Evolutionary conservation across 768 basidiomycete species (phyloP).

Genomic region (Pholiota microspora): DNA sequence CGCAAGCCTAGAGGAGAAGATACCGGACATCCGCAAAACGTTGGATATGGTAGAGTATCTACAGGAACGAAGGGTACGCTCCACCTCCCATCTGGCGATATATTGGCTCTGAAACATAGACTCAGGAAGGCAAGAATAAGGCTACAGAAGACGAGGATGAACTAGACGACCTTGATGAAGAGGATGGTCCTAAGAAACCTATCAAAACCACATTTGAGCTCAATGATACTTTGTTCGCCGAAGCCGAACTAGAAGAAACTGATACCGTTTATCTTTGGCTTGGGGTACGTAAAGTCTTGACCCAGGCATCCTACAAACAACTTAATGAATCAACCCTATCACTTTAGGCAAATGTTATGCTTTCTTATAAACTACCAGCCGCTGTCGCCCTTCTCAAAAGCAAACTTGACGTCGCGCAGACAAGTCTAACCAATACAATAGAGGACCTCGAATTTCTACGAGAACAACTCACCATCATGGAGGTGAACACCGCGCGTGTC

Average conservation of each 20-base stretch:
- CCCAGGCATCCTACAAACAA: neutral
- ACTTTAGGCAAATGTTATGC: slow-evolving; percentile 91
- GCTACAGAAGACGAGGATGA: slow-evolving; percentile 42
- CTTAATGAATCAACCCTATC: neutral
- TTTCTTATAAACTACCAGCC: slow-evolving; percentile 83
- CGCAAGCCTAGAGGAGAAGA: slow-evolving; percentile 84
- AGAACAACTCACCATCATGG: slow-evolving; percentile 96
- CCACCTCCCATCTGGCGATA: neutral
- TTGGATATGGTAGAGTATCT: slow-evolving; percentile 85
- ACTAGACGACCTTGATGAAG: slow-evolving; percentile 50
- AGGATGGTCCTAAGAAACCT: slow-evolving; percentile 44
- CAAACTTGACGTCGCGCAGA: slow-evolving; percentile 74
- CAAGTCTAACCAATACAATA: slow-evolving; percentile 60
- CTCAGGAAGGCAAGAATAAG: slow-evolving; percentile 60
- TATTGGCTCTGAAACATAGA: slow-evolving; percentile 2
- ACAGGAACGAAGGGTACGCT: slow-evolving; percentile 62
- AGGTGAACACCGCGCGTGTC: slow-evolving; percentile 90
- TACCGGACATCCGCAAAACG: slow-evolving; percentile 94
- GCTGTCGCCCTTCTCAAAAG: slow-evolving; percentile 72
- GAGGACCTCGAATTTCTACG: slow-evolving; percentile 92
- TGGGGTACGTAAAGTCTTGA: slow-evolving; percentile 57
- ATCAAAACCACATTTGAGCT: slow-evolving; percentile 90
- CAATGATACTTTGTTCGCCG: slow-evolving; percentile 92
- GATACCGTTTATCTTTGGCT: slow-evolving; percentile 95
- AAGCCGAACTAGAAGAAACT: slow-evolving; percentile 83